Evolutionary conservation across 805 yeast species (phyloP).

Genomic region (Brettanomyces naardenensis): DNA sequence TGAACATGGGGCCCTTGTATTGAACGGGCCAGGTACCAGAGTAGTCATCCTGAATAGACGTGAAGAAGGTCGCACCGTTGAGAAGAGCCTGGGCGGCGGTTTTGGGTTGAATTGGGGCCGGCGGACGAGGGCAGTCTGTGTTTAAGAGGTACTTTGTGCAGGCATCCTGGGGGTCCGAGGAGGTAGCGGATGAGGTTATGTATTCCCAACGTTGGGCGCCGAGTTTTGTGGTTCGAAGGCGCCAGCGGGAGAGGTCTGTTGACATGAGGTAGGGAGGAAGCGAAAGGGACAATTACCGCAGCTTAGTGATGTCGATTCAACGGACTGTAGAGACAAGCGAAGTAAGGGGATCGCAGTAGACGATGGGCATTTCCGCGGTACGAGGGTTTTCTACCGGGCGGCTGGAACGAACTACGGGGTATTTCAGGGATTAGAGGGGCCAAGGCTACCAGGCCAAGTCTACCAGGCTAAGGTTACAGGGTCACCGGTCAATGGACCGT

Average conservation of each 20-base stretch:
- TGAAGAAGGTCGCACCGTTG: constrained; percentile 68
- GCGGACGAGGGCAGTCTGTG: constrained; percentile 13
- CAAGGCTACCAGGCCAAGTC: no score
- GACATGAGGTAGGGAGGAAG: no score
- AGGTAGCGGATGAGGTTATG: constrained; percentile 25
- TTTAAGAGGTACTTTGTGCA: constrained; percentile 45
- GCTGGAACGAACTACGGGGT: no score
- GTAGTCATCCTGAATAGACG: constrained; percentile 58
- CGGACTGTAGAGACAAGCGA: no score
- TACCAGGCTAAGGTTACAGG: no score
- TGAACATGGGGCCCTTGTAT: constrained; percentile 97
- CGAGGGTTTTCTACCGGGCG: no score
- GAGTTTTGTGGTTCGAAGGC: constrained; percentile 55
- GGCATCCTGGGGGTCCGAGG: constrained; percentile 41
- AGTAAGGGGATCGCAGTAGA: no score
- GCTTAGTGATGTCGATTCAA: no score
- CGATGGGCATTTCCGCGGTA: no score
- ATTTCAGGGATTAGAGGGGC: no score
- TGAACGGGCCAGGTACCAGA: constrained; percentile 89
- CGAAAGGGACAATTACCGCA: no score
- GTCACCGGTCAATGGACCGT: no score
- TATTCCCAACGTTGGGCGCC: constrained; percentile 86
- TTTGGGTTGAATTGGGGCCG: constrained; percentile 24
- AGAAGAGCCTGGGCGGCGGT: constrained; percentile 47
- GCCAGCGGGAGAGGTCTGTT: constrained; percentile 72